Conservation (phyloP, 495 filamentous ascomycete genomes). For the Aspergillus sclerotioniger region DNA sequence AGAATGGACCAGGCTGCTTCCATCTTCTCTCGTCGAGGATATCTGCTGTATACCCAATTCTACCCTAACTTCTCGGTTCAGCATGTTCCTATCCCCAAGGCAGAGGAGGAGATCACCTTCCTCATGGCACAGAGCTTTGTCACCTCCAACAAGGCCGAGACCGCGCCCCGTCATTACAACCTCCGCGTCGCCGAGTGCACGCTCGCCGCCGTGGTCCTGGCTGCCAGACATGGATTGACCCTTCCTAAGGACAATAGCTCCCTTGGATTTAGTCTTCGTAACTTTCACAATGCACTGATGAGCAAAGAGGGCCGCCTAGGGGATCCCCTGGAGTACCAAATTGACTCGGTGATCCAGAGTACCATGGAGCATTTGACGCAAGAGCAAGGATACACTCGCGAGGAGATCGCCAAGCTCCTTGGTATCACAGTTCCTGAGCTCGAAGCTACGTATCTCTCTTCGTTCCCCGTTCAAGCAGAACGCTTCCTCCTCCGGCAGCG, state of each 20-base stretch:
- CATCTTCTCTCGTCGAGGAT: slow-evolving; percentile 82
- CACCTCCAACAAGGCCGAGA: slow-evolving; percentile 89
- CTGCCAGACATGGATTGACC: slow-evolving; percentile 57
- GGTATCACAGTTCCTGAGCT: slow-evolving; percentile 67
- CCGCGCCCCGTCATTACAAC: slow-evolving; percentile 91
- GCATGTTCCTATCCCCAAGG: slow-evolving; percentile 80
- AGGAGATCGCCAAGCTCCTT: slow-evolving; percentile 77
- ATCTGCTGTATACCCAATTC: slow-evolving; percentile 88
- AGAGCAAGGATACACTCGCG: slow-evolving; percentile 80
- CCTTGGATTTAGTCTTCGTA: slow-evolving; percentile 77
- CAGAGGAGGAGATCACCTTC: slow-evolving; percentile 81
- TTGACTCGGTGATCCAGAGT: slow-evolving; percentile 64
- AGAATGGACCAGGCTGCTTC: slow-evolving; percentile 97
- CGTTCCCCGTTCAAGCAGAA: slow-evolving; percentile 84
- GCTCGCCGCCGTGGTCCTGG: slow-evolving; percentile 76
- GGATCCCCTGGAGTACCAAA: slow-evolving; percentile 60
- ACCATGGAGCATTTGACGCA: slow-evolving; percentile 63
- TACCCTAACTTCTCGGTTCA: slow-evolving; percentile 71
- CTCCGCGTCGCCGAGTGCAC: slow-evolving; percentile 94
- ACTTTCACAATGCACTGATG: slow-evolving; percentile 82
- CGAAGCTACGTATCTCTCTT: slow-evolving; percentile 69
- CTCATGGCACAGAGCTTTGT: slow-evolving; percentile 94
- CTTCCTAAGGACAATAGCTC: slow-evolving; percentile 81
- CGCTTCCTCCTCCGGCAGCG: slow-evolving; percentile 85
- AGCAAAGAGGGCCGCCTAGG: slow-evolving; percentile 55